Evolutionary conservation across 2,329 filamentous ascomycete genomes (phyloP), one percentile per base, ranked within the genome.

Genomic region (Drechslerella dactyloides): DNA sequence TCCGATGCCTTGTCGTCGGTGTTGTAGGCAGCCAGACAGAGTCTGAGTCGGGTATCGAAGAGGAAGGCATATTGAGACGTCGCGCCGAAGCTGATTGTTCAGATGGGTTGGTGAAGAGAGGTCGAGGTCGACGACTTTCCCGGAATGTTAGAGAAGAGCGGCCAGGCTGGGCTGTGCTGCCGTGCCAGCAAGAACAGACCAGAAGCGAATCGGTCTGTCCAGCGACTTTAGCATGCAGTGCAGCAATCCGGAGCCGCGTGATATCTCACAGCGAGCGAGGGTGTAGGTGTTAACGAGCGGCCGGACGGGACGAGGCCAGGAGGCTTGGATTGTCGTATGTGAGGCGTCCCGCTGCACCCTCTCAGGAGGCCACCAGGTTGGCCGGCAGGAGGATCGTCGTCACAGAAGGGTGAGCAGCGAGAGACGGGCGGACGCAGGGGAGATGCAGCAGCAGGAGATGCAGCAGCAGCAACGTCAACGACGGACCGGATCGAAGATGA

Each of bases 131-230:
- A 42, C 13, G 4, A 17, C n/a, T n/a, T n/a, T 42, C 13, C n/a
- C 13, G 37, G n/a, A 42, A 42, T 42, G n/a, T 42, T 42, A 42
- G 4, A 17, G n/a, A 17, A 42, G n/a, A 42, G n/a, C 13, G 37
- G 37, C 37, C 37, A 17, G n/a, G 37, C 2, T 42, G 37, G 13
- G 27, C 51, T 44, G 46, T 55, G 35, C 54, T 46, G 35, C 50
- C 51, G 63, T 54, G 54, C 19, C 48, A 53, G 59, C 66, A 19
- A 46, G 66, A 70, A 63, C 59, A 70, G 58, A 70, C 66, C 59
- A 70, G 66, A 70, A 70, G 56, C 51, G 54, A 70, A 70, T 70
- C 66, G 66, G 66, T 70, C 66, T 48, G 59, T 70, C 48, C 46
- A 59, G 54, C 54, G 46, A 54, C 46, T 59, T 55, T 44, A n/a